Conservation (phyloP, 2,329 filamentous ascomycete species). For the Biscogniauxia marginata region DNA sequence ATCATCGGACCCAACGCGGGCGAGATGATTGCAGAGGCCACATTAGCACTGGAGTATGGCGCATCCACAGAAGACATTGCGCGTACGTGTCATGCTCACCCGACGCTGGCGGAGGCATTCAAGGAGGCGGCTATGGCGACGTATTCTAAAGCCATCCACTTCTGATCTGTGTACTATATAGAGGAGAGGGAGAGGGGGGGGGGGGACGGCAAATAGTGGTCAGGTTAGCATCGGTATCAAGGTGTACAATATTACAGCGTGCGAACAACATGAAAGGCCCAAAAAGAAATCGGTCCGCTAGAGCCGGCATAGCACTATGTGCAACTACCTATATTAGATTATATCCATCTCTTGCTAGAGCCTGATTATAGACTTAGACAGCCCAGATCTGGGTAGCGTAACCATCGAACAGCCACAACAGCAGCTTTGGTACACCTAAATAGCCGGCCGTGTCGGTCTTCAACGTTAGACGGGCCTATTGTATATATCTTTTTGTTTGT, state of each 20-base stretch:
- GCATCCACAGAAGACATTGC: slow-evolving; percentile 93
- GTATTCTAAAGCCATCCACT: slow-evolving; percentile 93
- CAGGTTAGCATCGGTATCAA: slow-evolving; percentile 32
- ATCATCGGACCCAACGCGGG: slow-evolving; percentile 95
- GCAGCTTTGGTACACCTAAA: too few relatives aligned
- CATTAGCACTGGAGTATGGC: slow-evolving; percentile 92
- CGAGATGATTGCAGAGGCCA: slow-evolving; percentile 99
- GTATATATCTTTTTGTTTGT: too few relatives aligned
- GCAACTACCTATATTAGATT: background rate
- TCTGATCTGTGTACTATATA: slow-evolving; percentile 53
- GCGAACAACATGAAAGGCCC: slow-evolving; percentile 20
- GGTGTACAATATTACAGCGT: slow-evolving; percentile 36
- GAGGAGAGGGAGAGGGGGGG: slow-evolving; percentile 14
- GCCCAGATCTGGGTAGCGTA: background rate
- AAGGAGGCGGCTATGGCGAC: slow-evolving; percentile 99
- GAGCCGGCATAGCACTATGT: background rate
- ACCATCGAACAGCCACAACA: background rate
- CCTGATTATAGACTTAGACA: background rate
- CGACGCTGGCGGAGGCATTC: slow-evolving; percentile 94
- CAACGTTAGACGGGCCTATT: too few relatives aligned
- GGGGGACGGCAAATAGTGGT: slow-evolving; percentile 13
- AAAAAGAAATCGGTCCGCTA: background rate
- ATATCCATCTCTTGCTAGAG: background rate
- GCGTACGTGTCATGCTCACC: slow-evolving; percentile 94
- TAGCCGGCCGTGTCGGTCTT: too few relatives aligned